Conservation (phyloP, 1,284 basidiomycete species). For the Austroboletus rostrupii region DNA sequence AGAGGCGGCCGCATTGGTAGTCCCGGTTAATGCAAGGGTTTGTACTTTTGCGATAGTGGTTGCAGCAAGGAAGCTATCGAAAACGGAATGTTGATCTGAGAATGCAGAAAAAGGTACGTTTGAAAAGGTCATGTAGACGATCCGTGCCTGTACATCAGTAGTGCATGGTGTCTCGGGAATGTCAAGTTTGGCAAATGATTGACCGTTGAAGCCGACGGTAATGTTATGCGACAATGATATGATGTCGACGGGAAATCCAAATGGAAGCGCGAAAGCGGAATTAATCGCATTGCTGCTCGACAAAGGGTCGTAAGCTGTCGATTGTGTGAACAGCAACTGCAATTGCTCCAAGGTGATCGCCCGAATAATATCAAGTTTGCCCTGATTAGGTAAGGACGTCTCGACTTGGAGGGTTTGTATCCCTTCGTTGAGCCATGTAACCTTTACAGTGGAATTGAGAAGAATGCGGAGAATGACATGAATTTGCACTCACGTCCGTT, state of each 20-base stretch:
- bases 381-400: constrained; percentile 64
- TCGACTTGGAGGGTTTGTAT: constrained; percentile 64
- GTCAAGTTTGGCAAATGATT: constrained; percentile 58
- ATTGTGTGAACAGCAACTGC: constrained; percentile 56
- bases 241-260: constrained; percentile 70
- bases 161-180: constrained; percentile 58
- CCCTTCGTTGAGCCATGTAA: constrained; percentile 73
- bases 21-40: constrained; percentile 55
- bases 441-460: constrained; percentile 35
- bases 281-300: constrained; percentile 60
- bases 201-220: constrained; percentile 51
- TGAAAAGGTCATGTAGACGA: constrained; percentile 62
- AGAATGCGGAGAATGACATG: neutral
- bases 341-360: constrained; percentile 64
- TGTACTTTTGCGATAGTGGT: constrained; percentile 53
- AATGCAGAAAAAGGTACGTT: constrained; percentile 61
- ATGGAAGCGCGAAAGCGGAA: constrained; percentile 66
- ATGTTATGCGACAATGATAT: constrained; percentile 60
- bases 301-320: constrained; percentile 53
- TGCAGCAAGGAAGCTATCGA: constrained; percentile 65
- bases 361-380: constrained; percentile 62
- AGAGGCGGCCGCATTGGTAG: constrained; percentile 56
- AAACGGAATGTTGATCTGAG: constrained; percentile 47
- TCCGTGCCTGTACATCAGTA: constrained; percentile 61
- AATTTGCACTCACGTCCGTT: constrained; percentile 41